A percentile compares a stretch with the other conserved stretches of the same genome.
These are phyloP conservation scores for Trifolium pratense DNA, from an alignment of 306 rosid genomes.

Conservation along the genomic window DNA sequence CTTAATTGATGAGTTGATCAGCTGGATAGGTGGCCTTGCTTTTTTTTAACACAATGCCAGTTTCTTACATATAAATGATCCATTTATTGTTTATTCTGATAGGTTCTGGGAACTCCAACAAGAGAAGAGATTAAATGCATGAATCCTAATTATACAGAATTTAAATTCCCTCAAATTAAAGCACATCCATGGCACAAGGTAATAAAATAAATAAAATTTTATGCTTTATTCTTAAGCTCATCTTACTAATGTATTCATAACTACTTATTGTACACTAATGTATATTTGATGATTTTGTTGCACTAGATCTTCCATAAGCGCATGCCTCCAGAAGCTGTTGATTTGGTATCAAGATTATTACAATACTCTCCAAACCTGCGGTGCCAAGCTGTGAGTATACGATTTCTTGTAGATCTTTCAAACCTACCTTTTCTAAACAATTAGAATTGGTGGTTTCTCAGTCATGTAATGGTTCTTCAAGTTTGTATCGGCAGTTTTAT, in stretches of 20 bases:
- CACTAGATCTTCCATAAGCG: constrained; percentile 90
- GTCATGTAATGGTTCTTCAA: constrained; percentile 21
- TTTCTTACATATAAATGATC: constrained; percentile 30
- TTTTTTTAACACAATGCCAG: neutral
- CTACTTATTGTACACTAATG: constrained; percentile 26
- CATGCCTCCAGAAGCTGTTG: constrained; percentile 99
- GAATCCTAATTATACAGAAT: constrained; percentile 98
- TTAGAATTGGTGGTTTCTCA: neutral
- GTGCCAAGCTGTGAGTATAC: constrained; percentile 81
- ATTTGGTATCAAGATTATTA: constrained; percentile 89
- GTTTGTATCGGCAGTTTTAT: constrained; percentile 19
- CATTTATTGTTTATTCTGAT: constrained; percentile 41
- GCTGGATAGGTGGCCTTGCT: constrained; percentile 4
- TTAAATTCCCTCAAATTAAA: constrained; percentile 97
- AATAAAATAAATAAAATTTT: constrained; percentile 22
- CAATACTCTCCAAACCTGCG: constrained; percentile 95
- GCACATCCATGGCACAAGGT: constrained; percentile 99
- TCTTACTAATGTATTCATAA: constrained; percentile 7
- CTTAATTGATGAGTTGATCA: constrained; percentile 31
- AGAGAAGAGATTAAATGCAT: constrained; percentile 99
- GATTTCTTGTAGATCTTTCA: constrained; percentile 1
- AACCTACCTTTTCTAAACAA: neutral
- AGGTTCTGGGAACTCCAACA: constrained; percentile 98
- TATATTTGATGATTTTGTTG: constrained; percentile 20
- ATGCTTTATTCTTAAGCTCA: constrained; percentile 4